phyloP scores from a whole-genome alignment of 2,329 filamentous ascomycete genomes.

The Teratosphaeria nubilosa region DNA sequence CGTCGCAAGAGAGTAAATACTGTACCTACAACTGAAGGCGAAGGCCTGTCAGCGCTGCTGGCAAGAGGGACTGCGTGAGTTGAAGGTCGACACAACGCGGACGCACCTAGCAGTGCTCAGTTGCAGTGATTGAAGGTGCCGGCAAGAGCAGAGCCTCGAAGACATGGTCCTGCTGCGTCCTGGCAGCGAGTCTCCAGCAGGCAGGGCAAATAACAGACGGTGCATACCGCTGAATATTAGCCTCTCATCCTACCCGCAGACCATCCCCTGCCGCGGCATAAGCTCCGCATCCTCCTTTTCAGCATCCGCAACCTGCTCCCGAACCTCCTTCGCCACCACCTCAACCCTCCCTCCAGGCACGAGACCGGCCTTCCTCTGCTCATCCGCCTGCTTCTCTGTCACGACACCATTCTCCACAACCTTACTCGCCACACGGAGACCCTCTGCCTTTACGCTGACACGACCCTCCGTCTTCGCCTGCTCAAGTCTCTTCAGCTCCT shows the following conservation, averaged over 20 bases:
- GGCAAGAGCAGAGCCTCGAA: too few species aligned
- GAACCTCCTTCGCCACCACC: conserved; percentile 8
- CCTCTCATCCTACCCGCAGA: conserved; percentile 31
- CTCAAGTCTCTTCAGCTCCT: conserved; percentile 20
- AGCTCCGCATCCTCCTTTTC: conserved; percentile 20
- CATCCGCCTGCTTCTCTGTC: conserved; percentile 17
- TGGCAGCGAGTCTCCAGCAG: background rate
- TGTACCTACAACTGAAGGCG: too few species aligned
- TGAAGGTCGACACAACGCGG: too few species aligned
- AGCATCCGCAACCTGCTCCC: conserved; percentile 8
- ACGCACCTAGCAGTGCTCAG: too few species aligned
- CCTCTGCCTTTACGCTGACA: background rate
- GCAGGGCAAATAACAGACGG: background rate
- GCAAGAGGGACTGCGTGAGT: too few species aligned
- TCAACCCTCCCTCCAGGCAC: conserved; percentile 20
- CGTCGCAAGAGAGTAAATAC: too few species aligned
- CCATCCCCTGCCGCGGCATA: conserved; percentile 35
- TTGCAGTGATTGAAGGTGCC: too few species aligned
- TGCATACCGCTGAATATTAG: background rate
- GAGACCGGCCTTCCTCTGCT: conserved; percentile 19
- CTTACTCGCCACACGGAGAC: background rate
- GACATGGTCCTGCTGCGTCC: too few species aligned
- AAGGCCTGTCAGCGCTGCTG: too few species aligned
- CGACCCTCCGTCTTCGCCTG: conserved; percentile 7
- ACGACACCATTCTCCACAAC: background rate